Base-by-base conservation (phyloP, 208 protist species). In the Trypanosoma rangeli region DNA sequence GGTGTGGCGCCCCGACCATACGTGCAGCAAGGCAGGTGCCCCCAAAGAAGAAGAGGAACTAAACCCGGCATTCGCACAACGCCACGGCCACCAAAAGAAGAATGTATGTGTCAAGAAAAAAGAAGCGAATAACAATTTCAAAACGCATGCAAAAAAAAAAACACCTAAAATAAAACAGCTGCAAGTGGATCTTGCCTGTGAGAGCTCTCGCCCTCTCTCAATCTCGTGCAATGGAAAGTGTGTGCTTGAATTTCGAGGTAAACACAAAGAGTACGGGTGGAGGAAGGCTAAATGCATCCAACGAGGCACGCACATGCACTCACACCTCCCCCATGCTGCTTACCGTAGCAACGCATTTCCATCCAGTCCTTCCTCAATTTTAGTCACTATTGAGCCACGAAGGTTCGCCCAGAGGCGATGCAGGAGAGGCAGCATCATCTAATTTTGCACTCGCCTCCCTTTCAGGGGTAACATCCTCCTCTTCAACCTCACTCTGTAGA, bases 361-460 rank as follows among this genome's bases (percentile, higher is more conserved):
- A 4, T 53, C 18, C 16, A 53, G 1, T 53, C 24, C 49, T 26
- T 9, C 29, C 16, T 3, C 20, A 8, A 31, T 22, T 10, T 35
- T 73, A 76, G 24, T 74, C 74, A 44, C 53, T 68, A 26, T 68
- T 61, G 33, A 48, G 55, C 64, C 61, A 54, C 73, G 49, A 49
- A 37, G 18, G 73, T n/a, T 70, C 56, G 0, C 16, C 22, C 20
- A 53, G 33, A 29, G 58, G 15, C 1, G 76, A 50, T 18, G 70
- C 22, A n/a, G 64, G 37, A 24, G 42, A 62, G 5, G 28, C 57
- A 28, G 57, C 67, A 52, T 64, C 49, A 26, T 50, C 68, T 31
- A 64, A 20, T 10, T 58, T 26, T 35, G 22, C n/a, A 58, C 31
- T 22, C 33, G 39, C 31, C 26, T 57, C 72, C 0, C 4, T 50